phyloP scores from a whole-genome alignment of 1,284 basidiomycete species.

The Rhodotorula sp. region DNA sequence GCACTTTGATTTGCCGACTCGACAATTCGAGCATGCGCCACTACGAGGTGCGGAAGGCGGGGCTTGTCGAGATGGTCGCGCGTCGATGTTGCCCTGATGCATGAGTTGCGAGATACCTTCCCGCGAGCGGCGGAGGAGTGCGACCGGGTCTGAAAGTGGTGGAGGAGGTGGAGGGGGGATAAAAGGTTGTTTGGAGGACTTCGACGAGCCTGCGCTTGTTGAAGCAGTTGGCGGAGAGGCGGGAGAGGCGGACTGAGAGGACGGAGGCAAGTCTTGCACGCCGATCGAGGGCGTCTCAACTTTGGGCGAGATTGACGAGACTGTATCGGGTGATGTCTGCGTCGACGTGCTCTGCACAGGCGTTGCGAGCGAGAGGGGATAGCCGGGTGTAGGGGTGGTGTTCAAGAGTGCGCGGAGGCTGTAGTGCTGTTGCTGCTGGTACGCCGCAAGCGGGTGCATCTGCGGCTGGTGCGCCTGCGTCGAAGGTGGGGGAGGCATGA shows the following conservation, averaged over 20 bases:
- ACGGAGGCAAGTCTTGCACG: background rate
- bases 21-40: constrained; percentile 22
- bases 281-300: constrained; percentile 6
- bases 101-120: constrained; percentile 14
- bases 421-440: background rate
- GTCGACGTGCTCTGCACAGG: background rate
- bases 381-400: background rate
- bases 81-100: constrained; percentile 24
- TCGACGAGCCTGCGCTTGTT: constrained; percentile 5
- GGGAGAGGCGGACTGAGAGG: background rate
- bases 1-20: constrained; percentile 28
- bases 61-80: constrained; percentile 23
- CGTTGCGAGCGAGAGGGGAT: background rate
- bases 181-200: background rate
- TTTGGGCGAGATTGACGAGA: background rate
- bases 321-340: background rate
- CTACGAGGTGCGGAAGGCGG: constrained; percentile 1
- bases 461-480: background rate
- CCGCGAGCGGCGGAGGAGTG: constrained; percentile 22
- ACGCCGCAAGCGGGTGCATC: background rate
- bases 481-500: background rate
- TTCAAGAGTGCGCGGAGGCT: background rate
- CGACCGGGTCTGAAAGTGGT: constrained; percentile 14
- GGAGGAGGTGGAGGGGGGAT: constrained; percentile 13
- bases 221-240: background rate